Evolutionary conservation across 805 yeast genomes (phyloP).

Genomic region (Cyberlindnera samutprakarnensis): DNA sequence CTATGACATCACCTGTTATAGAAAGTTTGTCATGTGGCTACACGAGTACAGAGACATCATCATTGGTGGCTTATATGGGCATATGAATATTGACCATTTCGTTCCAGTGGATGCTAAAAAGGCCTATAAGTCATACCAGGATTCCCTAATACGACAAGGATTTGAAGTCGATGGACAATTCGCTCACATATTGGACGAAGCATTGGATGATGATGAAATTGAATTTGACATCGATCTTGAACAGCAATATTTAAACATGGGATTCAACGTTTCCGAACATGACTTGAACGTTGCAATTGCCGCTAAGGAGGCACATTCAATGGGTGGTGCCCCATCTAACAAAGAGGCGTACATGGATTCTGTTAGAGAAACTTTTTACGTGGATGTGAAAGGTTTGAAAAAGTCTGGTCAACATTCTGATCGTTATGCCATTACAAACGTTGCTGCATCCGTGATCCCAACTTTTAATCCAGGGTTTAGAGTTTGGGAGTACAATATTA

Average conservation of each 20-base stretch:
- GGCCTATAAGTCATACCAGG: slow-evolving; percentile 42
- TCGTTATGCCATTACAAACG: slow-evolving; percentile 62
- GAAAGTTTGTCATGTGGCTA: slow-evolving; percentile 74
- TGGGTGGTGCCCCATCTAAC: slow-evolving; percentile 62
- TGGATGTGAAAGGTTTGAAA: slow-evolving; percentile 23
- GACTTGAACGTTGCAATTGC: slow-evolving; percentile 24
- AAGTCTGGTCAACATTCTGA: slow-evolving; percentile 36
- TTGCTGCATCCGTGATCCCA: slow-evolving; percentile 72
- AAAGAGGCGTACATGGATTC: slow-evolving; percentile 57
- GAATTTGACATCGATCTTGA: slow-evolving; percentile 22
- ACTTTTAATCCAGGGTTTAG: slow-evolving; percentile 80
- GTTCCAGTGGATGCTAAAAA: slow-evolving; percentile 65
- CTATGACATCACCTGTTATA: slow-evolving; percentile 61
- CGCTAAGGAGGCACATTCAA: slow-evolving; percentile 28
- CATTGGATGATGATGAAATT: slow-evolving; percentile 9
- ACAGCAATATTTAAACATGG: slow-evolving; percentile 14
- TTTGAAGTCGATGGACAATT: slow-evolving; percentile 23
- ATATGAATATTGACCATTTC: slow-evolving; percentile 86
- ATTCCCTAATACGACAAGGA: slow-evolving; percentile 18
- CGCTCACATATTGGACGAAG: neutral
- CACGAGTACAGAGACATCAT: slow-evolving; percentile 80
- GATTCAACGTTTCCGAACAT: slow-evolving; percentile 13
- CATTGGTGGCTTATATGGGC: slow-evolving; percentile 80
- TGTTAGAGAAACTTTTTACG: slow-evolving; percentile 47
- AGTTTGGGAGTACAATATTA: slow-evolving; percentile 79